Evolutionary conservation across 2,329 filamentous ascomycete species (phyloP).

Genomic region (Volutella citrinella): DNA sequence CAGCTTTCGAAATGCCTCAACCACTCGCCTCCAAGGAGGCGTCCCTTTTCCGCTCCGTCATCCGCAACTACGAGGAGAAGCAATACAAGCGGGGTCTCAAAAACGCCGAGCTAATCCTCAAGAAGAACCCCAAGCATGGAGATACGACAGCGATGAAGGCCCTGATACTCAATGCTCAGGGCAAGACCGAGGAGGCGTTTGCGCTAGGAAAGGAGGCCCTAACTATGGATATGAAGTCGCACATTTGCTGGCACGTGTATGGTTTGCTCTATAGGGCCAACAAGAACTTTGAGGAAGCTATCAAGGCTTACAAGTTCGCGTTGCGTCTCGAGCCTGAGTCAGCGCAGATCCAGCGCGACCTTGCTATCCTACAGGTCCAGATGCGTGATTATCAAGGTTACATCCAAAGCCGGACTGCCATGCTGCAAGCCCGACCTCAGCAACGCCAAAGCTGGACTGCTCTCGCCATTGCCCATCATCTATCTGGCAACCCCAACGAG

Average conservation of each 20-base stretch:
- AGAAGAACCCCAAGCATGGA: conserved; percentile 92
- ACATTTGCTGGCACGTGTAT: conserved; percentile 99
- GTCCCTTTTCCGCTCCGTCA: conserved; percentile 89
- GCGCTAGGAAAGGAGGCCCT: conserved; percentile 87
- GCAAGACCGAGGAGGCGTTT: conserved; percentile 92
- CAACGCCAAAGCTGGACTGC: conserved; percentile 95
- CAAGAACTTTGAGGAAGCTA: conserved; percentile 98
- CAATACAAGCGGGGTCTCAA: conserved; percentile 96
- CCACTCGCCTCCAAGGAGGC: conserved; percentile 82
- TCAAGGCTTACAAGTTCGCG: conserved; percentile 98
- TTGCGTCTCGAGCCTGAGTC: conserved; percentile 92
- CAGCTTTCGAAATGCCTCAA: conserved; percentile 66
- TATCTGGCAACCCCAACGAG: conserved; percentile 78
- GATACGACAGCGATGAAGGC: conserved; percentile 99
- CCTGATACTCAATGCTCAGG: conserved; percentile 88
- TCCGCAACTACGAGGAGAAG: conserved; percentile 96
- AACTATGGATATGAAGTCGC: conserved; percentile 96
- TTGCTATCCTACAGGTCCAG: conserved; percentile 90
- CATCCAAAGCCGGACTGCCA: conserved; percentile 80
- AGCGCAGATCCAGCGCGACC: conserved; percentile 86
- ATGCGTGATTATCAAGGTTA: conserved; percentile 96
- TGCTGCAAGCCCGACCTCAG: conserved; percentile 80
- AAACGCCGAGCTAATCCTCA: conserved; percentile 91
- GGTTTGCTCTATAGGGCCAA: conserved; percentile 87
- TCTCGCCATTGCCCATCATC: conserved; percentile 88